Evolutionary conservation across 2,329 filamentous ascomycete genomes (phyloP).

Genomic region (Claviceps sp.): DNA sequence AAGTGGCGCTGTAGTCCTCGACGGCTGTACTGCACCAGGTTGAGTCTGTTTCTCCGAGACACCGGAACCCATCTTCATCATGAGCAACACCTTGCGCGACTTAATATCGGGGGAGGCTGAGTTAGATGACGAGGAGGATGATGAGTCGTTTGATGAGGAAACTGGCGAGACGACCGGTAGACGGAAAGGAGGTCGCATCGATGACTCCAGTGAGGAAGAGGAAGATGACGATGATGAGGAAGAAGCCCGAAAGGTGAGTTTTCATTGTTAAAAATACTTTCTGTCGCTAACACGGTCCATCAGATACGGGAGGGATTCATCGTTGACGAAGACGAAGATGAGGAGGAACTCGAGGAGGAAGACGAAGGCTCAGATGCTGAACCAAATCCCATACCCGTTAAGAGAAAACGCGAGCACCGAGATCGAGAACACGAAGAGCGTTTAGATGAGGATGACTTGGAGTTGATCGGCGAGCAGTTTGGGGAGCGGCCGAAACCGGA

Average conservation of each 20-base stretch:
- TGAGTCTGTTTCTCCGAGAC: not conserved
- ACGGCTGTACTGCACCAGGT: not conserved
- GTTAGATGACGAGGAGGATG: conserved; percentile 73
- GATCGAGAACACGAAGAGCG: conserved; percentile 78
- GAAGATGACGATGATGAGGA: conserved; percentile 88
- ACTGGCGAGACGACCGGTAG: conserved; percentile 43
- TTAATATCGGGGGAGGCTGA: conserved; percentile 78
- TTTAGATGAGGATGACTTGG: conserved; percentile 90
- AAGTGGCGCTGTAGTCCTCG: not conserved
- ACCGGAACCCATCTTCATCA: conserved; percentile 22
- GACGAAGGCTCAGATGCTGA: conserved; percentile 44
- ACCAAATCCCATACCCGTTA: conserved; percentile 40
- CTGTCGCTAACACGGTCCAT: conserved; percentile 5
- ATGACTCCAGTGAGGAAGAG: conserved; percentile 86
- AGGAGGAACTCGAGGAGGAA: conserved; percentile 61
- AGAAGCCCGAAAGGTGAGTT: conserved; percentile 55
- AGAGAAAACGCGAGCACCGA: conserved; percentile 61
- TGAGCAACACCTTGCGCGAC: conserved; percentile 55
- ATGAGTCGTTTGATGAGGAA: conserved; percentile 71
- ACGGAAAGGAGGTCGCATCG: conserved; percentile 30
- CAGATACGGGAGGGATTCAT: conserved; percentile 93
- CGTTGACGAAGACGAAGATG: conserved; percentile 54
- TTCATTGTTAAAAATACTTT: not conserved
- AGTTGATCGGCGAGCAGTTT: conserved; percentile 77
- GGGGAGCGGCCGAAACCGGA: conserved; percentile 49